Conservation (phyloP, 371 early-diverging fungal species). For the Circinella umbellata region DNA sequence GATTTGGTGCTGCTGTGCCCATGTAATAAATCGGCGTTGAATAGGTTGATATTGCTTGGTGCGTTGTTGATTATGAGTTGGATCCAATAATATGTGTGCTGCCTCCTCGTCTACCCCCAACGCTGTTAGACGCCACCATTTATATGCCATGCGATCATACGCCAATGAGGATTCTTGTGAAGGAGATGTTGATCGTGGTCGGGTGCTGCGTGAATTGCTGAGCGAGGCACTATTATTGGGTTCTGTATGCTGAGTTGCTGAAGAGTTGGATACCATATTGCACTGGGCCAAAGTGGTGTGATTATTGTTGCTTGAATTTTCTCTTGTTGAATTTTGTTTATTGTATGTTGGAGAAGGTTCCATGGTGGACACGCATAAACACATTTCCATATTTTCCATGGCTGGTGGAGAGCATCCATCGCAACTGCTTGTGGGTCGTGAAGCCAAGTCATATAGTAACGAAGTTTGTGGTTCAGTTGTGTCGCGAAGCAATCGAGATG, state of each 20-base stretch:
- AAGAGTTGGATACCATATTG: constrained; percentile 23
- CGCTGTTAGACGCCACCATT: background rate
- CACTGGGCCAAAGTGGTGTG: constrained; percentile 28
- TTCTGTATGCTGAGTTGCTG: constrained; percentile 4
- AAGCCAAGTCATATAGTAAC: constrained; percentile 16
- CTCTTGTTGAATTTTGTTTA: constrained; percentile 5
- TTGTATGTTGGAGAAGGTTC: constrained; percentile 12
- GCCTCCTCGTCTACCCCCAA: background rate
- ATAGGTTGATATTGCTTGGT: background rate
- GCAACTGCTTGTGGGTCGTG: constrained; percentile 20
- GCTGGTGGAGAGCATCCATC: constrained; percentile 9
- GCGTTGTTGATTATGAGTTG: background rate
- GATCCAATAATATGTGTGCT: background rate
- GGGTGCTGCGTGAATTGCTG: background rate
- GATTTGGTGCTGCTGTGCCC: constrained; percentile 1
- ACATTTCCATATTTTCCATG: constrained; percentile 10
- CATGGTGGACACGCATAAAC: constrained; percentile 18
- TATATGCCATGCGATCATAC: constrained; percentile 15
- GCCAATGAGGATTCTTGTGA: constrained; percentile 10
- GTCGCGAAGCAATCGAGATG: constrained; percentile 28
- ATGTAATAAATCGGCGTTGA: background rate
- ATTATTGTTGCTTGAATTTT: constrained; percentile 20
- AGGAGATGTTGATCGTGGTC: constrained; percentile 1
- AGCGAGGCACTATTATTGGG: constrained; percentile 3
- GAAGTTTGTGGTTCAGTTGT: constrained; percentile 3